Base-by-base conservation (phyloP, 768 basidiomycete genomes). In the Pulveroboletus sp. region DNA sequence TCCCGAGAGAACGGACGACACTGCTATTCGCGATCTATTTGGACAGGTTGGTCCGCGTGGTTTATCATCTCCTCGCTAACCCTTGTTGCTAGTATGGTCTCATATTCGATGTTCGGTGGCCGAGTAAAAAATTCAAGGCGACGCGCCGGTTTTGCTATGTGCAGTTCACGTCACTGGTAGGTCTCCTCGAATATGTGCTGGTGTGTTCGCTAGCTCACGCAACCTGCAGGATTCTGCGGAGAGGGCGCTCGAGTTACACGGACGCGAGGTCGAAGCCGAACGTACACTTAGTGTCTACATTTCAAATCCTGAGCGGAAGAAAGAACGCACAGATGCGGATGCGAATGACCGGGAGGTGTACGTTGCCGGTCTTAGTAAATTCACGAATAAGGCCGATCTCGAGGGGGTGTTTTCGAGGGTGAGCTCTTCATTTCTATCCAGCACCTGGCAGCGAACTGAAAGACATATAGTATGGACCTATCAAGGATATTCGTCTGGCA, bases 91-190 rank as follows among this genome's bases (percentile, higher is more conserved):
- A 97, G 93, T 94, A 88, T 68, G 97, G 97, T 10, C 79, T 77
- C 5, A 79, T 99, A 45, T 90, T 98, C 51, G 94, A 98, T 55
- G 88, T 93, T 16, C 87, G 97, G 27, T 98, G 95, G 95, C 97
- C 97, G 6, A 94, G 92, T 69, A 94, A 94, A 63, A 97, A 97
- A 63, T 94, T 92, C 76, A 95, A 94, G 69, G 82, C 73, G 48
- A 87, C 88, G 2, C 75, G 97, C 31, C 79, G 97, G 36, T 98
- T 99, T 67, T 94, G 91, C 61, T 99, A 98, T 65, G 75, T 99
- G 1, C 97, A 98, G 53, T 97, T 81, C 63, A 85, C 85, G 2
- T 82, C 82, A 17, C 90, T 91, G 0, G 94, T 92, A 48, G 43
- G 87, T 73, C 36, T 24, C 7, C 27, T 12, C 29, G n/a, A 2